Percentiles rank a stretch among this genome's conserved stretches.
phyloP scores from a whole-genome alignment of 1,284 basidiomycete genomes.

The Xerocomus cyaneibrunnescens region DNA sequence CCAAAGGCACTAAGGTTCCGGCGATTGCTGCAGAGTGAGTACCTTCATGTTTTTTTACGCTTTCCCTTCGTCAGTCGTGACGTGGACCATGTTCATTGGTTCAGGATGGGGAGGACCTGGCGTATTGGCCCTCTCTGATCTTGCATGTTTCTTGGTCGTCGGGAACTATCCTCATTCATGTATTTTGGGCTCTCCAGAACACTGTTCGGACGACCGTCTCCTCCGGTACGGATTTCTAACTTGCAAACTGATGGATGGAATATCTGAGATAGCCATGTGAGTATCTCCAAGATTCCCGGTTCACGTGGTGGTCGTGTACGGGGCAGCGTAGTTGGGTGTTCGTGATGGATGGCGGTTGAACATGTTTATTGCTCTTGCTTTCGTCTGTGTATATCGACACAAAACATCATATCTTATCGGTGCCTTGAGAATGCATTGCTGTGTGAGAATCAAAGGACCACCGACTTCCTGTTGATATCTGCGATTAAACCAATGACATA shows the following conservation, averaged over 20 bases:
- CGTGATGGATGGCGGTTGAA: not conserved
- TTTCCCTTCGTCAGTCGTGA: constrained; percentile 5
- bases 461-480: too few species aligned
- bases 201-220: constrained; percentile 32
- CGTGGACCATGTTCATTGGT: constrained; percentile 9
- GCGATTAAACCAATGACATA: too few species aligned
- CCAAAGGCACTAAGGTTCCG: constrained; percentile 25
- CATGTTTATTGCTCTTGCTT: constrained; percentile 1
- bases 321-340: not conserved
- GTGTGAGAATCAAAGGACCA: too few species aligned
- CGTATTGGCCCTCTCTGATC: constrained; percentile 14
- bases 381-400: constrained; percentile 3
- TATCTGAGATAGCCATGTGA: not conserved
- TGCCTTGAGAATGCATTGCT: too few species aligned
- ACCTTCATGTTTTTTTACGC: not conserved
- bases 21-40: constrained; percentile 24
- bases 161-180: constrained; percentile 22
- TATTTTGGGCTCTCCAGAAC: constrained; percentile 19
- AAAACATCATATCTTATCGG: too few species aligned
- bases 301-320: constrained; percentile 1
- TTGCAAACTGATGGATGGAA: constrained; percentile 2
- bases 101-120: constrained; percentile 15
- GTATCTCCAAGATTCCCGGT: not conserved
- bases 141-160: constrained; percentile 18
- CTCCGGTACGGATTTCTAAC: constrained; percentile 10